Base-by-base conservation (phyloP, 208 protist genomes). In the Trypanosoma cruzi region DNA sequence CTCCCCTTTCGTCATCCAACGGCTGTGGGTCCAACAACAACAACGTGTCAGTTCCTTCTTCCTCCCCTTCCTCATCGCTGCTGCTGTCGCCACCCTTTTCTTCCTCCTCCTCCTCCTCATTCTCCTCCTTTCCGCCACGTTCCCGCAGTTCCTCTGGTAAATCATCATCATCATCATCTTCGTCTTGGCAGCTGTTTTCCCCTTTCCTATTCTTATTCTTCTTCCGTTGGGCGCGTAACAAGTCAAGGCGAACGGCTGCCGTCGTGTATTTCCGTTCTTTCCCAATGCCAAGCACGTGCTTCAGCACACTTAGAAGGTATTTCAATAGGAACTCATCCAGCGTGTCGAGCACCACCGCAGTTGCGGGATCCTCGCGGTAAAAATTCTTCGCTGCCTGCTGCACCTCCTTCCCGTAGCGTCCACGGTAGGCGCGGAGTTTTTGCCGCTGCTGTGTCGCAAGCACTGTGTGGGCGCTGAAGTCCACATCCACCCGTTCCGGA, bases 241-340 rank as follows among this genome's bases (percentile, higher is more conserved):
- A 68, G 69, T 95, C 88, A 1, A 96, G 80, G 64, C 89, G 81
- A 58, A 91, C 76, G 3, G 81, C 81, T 0, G 87, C 82, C 52
- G 70, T 82, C 14, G 73, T 80, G 75, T 85, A 88, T 52, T 79
- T 84, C 64, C 80, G 80, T 67, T 92, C 88, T 64, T 92, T 92
- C 24, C 88, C 89, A 50, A 97, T 92, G 24, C 89, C 89, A n/a
- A 95, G 79, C 59, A 95, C 88, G 28, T 86, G 86, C 75, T 90
- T 88, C 53, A 97, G 78, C 22, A 95, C 85, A 62, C 88, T 95
- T 22, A 94, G 73, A 13, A 97, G 75, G 65, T 86, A 93, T 64
- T 88, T 88, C 16, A 97, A 72, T 28, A 92, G 76, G 64, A 97
- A 97, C 73, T 97, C 92, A 66, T 97, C 92, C n/a, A 95, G 67